Evolutionary conservation across 2,329 filamentous ascomycete genomes (phyloP), one percentile per base, ranked within the genome.

Genomic region (Neoscytalidium dimidiatum): DNA sequence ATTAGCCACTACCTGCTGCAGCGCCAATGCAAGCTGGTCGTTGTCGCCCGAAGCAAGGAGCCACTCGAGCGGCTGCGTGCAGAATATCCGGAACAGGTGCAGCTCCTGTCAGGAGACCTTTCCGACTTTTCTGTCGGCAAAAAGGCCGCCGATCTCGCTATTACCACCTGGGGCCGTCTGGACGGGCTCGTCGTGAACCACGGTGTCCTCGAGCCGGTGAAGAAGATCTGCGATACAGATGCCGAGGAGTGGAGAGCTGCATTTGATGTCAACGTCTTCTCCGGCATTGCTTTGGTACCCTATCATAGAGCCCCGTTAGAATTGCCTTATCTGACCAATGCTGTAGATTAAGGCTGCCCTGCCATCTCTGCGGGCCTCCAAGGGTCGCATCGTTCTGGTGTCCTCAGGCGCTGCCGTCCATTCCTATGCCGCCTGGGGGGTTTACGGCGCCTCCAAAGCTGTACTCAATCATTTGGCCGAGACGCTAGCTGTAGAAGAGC

Each of bases 101-200:
- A 84, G 56, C 79, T 86, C 1, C 75, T 88, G 14, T 79, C 82
- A 2, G 86, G 85, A n/a, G 87, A 90, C 67, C 75, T 88, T 11
- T 74, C 81, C 0, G 84, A 88, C 68, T 73, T 82, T 28, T 78
- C 75, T 0, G 73, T 90, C 29, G 85, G 87, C 3, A 77, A 83
- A 1, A 85, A 85, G 72, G 85, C 90, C 4, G 86, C 92, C 4
- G 82, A 89, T 3, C 78, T 88, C 0, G 90, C 93, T 0, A 73
- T 90, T 11, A 79, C 85, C 29, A 80, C 85, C 0, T 98, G 92
- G 75, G 90, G 89, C 9, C 83, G 81, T 56, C 79, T 99, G 4
- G 93, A 99, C 74, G 90, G 89, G 1, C 75, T 99, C 49, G 87
- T 99, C 13, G 81, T 98, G 67, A 98, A 98, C 77, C 95, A 99